These are phyloP conservation scores for Elaeis guineensis DNA, from an alignment of 176 grass and related monocot species.

Conservation along the genomic window DNA sequence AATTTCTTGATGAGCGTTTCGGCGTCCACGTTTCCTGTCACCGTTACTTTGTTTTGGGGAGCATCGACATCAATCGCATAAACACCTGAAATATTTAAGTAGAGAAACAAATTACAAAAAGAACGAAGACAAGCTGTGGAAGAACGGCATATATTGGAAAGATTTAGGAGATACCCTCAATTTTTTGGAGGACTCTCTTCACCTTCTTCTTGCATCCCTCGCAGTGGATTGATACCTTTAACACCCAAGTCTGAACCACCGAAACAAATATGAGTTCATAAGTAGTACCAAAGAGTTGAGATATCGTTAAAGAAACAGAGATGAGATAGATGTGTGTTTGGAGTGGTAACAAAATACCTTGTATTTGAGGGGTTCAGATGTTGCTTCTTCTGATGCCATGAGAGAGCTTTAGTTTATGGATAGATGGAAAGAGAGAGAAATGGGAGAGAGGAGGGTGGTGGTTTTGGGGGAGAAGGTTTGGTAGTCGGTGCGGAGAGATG, in stretches of 20 bases:
- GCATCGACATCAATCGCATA: conserved; percentile 27
- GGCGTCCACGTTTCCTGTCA: conserved; percentile 16
- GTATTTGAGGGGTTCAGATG: not conserved
- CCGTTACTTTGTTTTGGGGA: conserved; percentile 27
- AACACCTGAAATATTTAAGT: conserved; percentile 21
- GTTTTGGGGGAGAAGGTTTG: too few relatives aligned
- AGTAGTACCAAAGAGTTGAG: not conserved
- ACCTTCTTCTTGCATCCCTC: conserved; percentile 59
- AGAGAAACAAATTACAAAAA: too few relatives aligned
- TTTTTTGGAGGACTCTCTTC: conserved; percentile 28
- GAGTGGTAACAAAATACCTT: not conserved
- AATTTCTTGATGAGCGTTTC: conserved; percentile 29
- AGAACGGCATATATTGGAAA: not conserved
- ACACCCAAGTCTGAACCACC: conserved; percentile 21
- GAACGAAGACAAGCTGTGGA: not conserved
- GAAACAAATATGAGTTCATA: not conserved
- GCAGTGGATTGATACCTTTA: conserved; percentile 40
- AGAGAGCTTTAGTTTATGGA: too few relatives aligned
- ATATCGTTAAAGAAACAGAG: too few relatives aligned
- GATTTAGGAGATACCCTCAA: conserved; percentile 23
- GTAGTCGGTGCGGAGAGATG: too few relatives aligned
- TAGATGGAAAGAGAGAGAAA: too few relatives aligned
- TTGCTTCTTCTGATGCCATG: conserved; percentile 1
- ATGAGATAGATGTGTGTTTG: too few relatives aligned
- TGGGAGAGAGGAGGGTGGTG: too few relatives aligned